A percentile compares a stretch with the other conserved stretches of the same genome.
Evolutionary conservation across 164 flowering plant species (phyloP).

Genomic region (Cinnamomum micranthum): DNA sequence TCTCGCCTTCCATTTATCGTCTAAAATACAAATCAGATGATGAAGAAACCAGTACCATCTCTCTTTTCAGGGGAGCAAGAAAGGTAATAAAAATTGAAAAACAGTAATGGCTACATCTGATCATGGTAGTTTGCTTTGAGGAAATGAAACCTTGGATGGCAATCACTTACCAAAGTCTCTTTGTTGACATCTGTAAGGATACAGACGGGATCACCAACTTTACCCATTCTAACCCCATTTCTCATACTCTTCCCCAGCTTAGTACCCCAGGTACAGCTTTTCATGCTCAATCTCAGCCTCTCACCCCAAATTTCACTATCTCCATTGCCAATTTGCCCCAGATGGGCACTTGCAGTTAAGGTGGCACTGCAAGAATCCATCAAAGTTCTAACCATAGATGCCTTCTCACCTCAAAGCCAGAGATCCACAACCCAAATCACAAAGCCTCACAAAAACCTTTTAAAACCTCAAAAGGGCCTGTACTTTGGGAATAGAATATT

Average conservation of each 20-base stretch:
- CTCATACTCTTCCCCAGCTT: slow-evolving; percentile 26
- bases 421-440: background rate
- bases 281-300: slow-evolving; percentile 28
- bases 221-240: slow-evolving; percentile 25
- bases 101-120: no score
- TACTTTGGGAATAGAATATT: background rate
- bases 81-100: background rate
- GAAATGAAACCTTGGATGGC: background rate
- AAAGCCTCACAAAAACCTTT: background rate
- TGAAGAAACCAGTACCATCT: background rate
- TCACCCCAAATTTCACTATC: slow-evolving; percentile 46
- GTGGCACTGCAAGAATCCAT: slow-evolving; percentile 52
- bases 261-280: slow-evolving; percentile 22
- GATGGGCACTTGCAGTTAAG: slow-evolving; percentile 26
- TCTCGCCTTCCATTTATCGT: background rate
- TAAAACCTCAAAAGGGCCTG: background rate
- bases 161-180: slow-evolving; percentile 46
- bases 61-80: background rate
- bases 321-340: slow-evolving; percentile 12
- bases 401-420: background rate
- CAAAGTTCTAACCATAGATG: slow-evolving; percentile 1
- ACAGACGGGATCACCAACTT: slow-evolving; percentile 46
- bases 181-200: slow-evolving; percentile 50
- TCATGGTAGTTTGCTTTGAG: background rate
- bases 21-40: no score